Evolutionary conservation across 768 basidiomycete species (phyloP), one percentile per base, ranked within the genome.

Genomic region (Tulasnella sp.): DNA sequence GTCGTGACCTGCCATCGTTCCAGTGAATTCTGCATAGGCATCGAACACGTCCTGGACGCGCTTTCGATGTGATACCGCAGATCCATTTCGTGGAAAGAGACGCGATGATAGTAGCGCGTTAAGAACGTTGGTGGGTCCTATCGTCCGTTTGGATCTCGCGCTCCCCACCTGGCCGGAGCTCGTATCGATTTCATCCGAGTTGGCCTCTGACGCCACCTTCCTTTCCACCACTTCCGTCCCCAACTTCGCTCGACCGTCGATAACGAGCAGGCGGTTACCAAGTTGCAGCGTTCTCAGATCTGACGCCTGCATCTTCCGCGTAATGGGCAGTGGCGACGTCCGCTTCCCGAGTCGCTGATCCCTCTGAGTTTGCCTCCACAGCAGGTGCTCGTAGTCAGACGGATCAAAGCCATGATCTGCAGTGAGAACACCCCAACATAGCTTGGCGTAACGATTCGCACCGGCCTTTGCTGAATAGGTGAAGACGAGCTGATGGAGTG

Each of bases 311-410:
- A 56, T 24, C 11, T 43, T 45, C 21, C 55, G 41, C 23, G 55
- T 56, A 17, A 56, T 30, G 0, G 55, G 55, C 21, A 56, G 44
- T 23, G 55, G 55, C 21, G 55, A 56, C 41, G 44, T 29, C 5
- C 42, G 4, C 29, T 51, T 56, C 4, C 55, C 55, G 2, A 24
- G 23, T 13, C 55, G 23, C 19, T 47, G 23, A 13, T 15, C 42
- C 26, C 55, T 38, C 7, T 29, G 42, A 19, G 55, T 42, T 4
- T 56, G 44, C 23, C 55, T 38, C 10, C 34, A 47, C 44, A 56
- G 17, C 4, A 56, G 55, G 24, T 44, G 55, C 13, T 56, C 55
- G 29, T 56, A 56, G 11, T 45, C 26, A 15, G 55, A 43, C 24
- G 55, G 55, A 27, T 19, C 30, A 24, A 56, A 56, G 42, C 34